phyloP scores from a whole-genome alignment of 345 rosid species.

The Cardamine chenopodiifolia region DNA sequence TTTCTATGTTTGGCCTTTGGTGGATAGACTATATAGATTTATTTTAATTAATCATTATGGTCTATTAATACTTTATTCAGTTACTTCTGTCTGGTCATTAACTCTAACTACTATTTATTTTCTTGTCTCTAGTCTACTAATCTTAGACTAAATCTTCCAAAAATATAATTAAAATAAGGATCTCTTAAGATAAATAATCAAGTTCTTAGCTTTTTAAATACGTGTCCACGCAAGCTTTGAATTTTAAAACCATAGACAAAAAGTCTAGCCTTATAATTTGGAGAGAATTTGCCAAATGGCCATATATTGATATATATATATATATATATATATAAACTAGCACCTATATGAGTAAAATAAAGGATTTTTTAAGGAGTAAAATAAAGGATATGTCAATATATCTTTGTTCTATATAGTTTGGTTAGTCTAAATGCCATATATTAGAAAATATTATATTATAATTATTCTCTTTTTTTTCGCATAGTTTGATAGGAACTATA shows the following conservation, averaged over 20 bases:
- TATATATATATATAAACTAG: neutral
- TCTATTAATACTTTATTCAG: conserved; percentile 5
- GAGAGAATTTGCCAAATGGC: neutral
- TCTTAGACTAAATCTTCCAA: neutral
- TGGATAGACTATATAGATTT: neutral
- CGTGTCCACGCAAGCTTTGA: conserved; percentile 23
- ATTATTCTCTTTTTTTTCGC: neutral
- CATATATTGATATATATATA: too few species aligned
- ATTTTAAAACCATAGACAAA: neutral
- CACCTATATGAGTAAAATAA: neutral
- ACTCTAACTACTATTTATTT: neutral
- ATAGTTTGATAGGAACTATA: neutral
- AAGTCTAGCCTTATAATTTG: neutral
- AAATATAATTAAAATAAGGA: neutral
- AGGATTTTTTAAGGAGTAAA: neutral
- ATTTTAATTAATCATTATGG: neutral
- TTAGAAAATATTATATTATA: neutral
- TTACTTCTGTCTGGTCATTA: conserved; percentile 6
- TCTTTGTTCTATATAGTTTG: neutral
- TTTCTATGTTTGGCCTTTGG: neutral
- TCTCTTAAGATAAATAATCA: neutral
- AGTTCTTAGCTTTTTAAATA: neutral
- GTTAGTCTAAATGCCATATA: neutral
- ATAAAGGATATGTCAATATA: neutral
- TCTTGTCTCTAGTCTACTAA: conserved; percentile 6